phyloP scores from a whole-genome alignment of 345 rosid genomes.

The Eucalyptus sp. region DNA sequence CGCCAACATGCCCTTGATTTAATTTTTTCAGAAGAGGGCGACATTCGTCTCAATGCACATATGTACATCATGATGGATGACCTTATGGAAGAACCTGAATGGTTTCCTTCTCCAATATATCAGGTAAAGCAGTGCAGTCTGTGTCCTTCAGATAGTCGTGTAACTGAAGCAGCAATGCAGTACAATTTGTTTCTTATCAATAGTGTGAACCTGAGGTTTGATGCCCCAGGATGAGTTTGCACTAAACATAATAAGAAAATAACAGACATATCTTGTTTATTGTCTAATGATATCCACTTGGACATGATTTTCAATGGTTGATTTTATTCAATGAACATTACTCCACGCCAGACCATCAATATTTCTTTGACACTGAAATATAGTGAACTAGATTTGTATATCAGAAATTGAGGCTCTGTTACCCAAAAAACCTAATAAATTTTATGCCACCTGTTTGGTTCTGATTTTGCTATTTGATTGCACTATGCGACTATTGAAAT shows the following conservation, averaged over 20 bases:
- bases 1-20: conserved; percentile 87
- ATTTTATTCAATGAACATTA: neutral
- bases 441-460: neutral
- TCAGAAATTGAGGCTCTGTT: neutral
- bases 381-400: neutral
- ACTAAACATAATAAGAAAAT: neutral
- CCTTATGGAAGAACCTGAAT: conserved; percentile 54
- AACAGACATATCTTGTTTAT: neutral
- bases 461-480: neutral
- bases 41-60: conserved; percentile 44
- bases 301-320: neutral
- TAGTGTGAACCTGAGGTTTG: neutral
- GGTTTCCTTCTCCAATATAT: conserved; percentile 77
- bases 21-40: conserved; percentile 80
- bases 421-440: neutral
- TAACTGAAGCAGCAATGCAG: neutral
- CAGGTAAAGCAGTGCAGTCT: conserved; percentile 22
- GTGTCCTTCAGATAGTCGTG: neutral
- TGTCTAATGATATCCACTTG: neutral
- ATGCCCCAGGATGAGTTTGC: neutral
- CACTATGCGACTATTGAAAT: neutral
- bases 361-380: neutral
- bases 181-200: neutral
- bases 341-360: neutral
- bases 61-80: conserved; percentile 55